Conservation (phyloP, 2,329 filamentous ascomycete genomes). For the Escovopsis sp. region DNA sequence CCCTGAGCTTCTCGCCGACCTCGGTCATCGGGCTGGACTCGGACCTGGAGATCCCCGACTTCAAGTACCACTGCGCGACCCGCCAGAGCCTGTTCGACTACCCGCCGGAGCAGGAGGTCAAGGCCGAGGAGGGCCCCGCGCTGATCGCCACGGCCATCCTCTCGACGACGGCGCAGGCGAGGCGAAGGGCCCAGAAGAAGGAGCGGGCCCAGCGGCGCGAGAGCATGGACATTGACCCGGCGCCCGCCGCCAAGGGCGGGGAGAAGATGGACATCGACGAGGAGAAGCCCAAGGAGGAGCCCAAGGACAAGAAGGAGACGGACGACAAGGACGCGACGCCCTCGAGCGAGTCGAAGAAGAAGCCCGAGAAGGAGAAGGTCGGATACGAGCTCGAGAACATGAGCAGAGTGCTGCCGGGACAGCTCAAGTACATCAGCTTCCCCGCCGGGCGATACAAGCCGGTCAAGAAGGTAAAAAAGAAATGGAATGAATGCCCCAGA, state of each 20-base stretch:
- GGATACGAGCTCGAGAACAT: slow-evolving; percentile 96
- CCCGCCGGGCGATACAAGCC: slow-evolving; percentile 81
- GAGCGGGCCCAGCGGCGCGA: slow-evolving; percentile 79
- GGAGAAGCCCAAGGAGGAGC: slow-evolving; percentile 37
- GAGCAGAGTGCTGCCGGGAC: slow-evolving; percentile 80
- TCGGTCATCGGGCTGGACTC: slow-evolving; percentile 90
- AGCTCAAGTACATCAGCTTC: slow-evolving; percentile 94
- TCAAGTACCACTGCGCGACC: slow-evolving; percentile 93
- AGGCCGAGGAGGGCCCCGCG: slow-evolving; percentile 83
- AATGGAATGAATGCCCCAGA: neutral
- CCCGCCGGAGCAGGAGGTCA: slow-evolving; percentile 89
- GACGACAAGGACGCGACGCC: slow-evolving; percentile 43
- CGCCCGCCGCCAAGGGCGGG: slow-evolving; percentile 20
- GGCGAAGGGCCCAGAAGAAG: slow-evolving; percentile 86
- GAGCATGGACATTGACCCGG: slow-evolving; percentile 87
- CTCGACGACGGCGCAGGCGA: slow-evolving; percentile 93
- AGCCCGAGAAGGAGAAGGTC: slow-evolving; percentile 87
- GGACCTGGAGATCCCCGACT: slow-evolving; percentile 80
- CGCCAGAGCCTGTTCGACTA: slow-evolving; percentile 95
- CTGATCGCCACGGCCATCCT: slow-evolving; percentile 91
- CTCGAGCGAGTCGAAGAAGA: slow-evolving; percentile 60
- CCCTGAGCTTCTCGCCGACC: slow-evolving; percentile 90
- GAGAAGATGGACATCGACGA: slow-evolving; percentile 87
- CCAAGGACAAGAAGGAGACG: slow-evolving; percentile 44
- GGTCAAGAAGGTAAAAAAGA: slow-evolving; percentile 57